phyloP scores from a whole-genome alignment of 164 flowering plant genomes.

The Liriodendron chinense region DNA sequence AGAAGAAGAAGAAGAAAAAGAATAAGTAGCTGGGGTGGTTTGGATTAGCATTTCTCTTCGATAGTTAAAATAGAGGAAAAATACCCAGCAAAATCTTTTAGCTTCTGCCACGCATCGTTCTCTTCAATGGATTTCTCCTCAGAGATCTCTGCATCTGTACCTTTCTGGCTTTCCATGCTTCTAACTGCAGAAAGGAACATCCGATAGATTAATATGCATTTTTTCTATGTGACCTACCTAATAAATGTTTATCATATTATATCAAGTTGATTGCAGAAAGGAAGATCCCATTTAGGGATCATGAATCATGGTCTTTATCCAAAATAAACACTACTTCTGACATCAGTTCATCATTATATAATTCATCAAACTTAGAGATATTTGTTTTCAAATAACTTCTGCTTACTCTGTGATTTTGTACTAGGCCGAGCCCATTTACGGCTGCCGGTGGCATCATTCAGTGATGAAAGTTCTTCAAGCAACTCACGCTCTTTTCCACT shows the following conservation, averaged over 20 bases:
- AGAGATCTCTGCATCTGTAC: conserved; percentile 30
- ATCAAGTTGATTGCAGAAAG: too few relatives aligned
- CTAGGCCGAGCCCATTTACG: conserved; percentile 53
- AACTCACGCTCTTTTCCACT: conserved; percentile 82
- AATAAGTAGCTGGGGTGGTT: too few relatives aligned
- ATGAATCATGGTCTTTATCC: too few relatives aligned
- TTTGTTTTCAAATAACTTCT: neutral
- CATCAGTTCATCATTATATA: conserved; percentile 3
- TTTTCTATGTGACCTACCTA: too few relatives aligned
- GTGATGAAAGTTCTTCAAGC: conserved; percentile 76
- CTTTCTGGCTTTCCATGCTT: conserved; percentile 31
- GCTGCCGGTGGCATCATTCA: conserved; percentile 36
- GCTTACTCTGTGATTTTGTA: conserved; percentile 51
- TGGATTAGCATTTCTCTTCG: neutral
- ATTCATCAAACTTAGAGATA: conserved; percentile 4
- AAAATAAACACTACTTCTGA: too few relatives aligned
- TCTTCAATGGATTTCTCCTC: conserved; percentile 54
- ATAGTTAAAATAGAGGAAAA: neutral
- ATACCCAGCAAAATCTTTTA: conserved; percentile 86
- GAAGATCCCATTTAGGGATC: too few relatives aligned
- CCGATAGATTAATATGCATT: neutral
- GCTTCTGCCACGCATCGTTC: conserved; percentile 53
- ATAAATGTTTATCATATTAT: too few relatives aligned
- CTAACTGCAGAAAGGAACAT: conserved; percentile 36
- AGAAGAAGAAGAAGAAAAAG: too few relatives aligned